Conservation (phyloP, 1,284 basidiomycete species). For the Schizophyllum amplum region DNA sequence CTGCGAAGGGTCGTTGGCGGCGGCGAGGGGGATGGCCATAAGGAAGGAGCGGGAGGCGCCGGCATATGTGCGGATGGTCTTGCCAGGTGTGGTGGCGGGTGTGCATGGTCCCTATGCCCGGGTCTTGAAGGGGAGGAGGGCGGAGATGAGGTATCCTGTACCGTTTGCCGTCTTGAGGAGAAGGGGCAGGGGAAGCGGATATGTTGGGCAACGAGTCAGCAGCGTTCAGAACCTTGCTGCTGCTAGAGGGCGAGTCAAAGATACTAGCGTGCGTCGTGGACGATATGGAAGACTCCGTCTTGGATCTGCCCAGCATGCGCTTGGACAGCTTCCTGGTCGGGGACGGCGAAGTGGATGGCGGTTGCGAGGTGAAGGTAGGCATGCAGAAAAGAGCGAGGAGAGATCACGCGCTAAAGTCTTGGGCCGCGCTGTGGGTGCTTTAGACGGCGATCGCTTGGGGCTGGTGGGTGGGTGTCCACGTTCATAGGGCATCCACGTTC, state of each 20-base stretch:
- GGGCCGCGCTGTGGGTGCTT: constrained; percentile 30
- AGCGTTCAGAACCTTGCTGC: constrained; percentile 16
- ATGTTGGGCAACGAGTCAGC: constrained; percentile 31
- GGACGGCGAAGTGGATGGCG: constrained; percentile 17
- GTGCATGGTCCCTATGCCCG: constrained; percentile 9
- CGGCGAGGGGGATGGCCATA: constrained; percentile 52
- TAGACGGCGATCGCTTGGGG: background rate
- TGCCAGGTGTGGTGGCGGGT: constrained; percentile 21
- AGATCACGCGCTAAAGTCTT: constrained; percentile 32
- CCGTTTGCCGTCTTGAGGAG: no score
- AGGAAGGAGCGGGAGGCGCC: constrained; percentile 71
- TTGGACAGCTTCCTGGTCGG: constrained; percentile 33
- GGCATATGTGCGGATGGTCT: constrained; percentile 56
- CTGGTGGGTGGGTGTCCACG: background rate
- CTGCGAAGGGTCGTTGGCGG: constrained; percentile 50
- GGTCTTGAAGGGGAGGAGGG: constrained; percentile 12
- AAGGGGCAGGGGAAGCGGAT: no score
- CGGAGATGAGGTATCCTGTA: constrained; percentile 10
- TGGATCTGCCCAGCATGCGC: constrained; percentile 40
- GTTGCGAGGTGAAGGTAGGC: background rate
- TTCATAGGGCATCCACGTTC: no score
- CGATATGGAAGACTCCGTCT: constrained; percentile 49
- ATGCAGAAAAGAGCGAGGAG: constrained; percentile 14
- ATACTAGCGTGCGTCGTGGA: constrained; percentile 14
- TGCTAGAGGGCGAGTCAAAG: constrained; percentile 12